Evolutionary conservation across 2,329 filamentous ascomycete genomes (phyloP).

Genomic region (Aspergillus tamarii): DNA sequence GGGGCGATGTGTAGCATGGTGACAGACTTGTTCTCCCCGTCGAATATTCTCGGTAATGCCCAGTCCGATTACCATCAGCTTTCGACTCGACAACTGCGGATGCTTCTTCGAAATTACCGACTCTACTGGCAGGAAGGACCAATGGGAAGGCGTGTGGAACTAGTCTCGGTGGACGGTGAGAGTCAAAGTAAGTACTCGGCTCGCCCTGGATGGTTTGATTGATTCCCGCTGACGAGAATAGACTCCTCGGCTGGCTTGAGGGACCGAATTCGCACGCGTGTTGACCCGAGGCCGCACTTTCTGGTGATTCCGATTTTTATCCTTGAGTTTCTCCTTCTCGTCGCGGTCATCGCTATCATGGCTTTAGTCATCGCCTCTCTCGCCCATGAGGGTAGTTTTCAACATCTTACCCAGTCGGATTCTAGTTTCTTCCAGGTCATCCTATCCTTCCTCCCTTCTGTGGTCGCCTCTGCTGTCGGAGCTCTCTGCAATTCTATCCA

Average conservation of each 20-base stretch:
- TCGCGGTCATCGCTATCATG: constrained; percentile 36
- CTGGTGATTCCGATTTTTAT: constrained; percentile 39
- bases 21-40: constrained; percentile 33
- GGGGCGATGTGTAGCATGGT: constrained; percentile 40
- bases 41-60: constrained; percentile 32
- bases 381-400: constrained; percentile 32
- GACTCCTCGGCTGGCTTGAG: constrained; percentile 29
- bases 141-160: constrained; percentile 31
- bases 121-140: constrained; percentile 34
- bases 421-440: constrained; percentile 37
- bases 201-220: neutral
- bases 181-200: neutral
- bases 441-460: constrained; percentile 35
- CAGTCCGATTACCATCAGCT: constrained; percentile 36
- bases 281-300: constrained; percentile 39
- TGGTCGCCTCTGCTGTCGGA: constrained; percentile 37
- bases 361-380: constrained; percentile 33
- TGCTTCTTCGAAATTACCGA: constrained; percentile 31
- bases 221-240: constrained; percentile 13
- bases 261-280: constrained; percentile 27
- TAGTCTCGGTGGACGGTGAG: constrained; percentile 34
- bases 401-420: constrained; percentile 35
- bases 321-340: constrained; percentile 36
- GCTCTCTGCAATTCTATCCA: constrained; percentile 39
- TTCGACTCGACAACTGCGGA: constrained; percentile 36